Conservation (phyloP, 116 monocot genomes). For the Cymodocea nodosa region DNA sequence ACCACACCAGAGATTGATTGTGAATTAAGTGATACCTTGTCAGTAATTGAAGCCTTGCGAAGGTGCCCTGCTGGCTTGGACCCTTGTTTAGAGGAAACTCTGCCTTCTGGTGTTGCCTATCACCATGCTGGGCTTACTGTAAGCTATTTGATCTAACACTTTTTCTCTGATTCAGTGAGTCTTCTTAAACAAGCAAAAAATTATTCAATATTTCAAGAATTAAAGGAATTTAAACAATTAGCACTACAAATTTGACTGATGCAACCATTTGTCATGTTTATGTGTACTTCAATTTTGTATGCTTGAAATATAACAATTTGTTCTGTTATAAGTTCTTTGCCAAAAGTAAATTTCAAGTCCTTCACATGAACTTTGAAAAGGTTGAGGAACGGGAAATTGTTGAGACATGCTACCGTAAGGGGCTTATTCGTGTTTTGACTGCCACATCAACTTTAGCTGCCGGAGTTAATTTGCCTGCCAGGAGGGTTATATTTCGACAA, state of each 20-base stretch:
- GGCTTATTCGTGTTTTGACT: slow-evolving; percentile 85
- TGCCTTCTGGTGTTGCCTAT: slow-evolving; percentile 95
- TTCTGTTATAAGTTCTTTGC: neutral
- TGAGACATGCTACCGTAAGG: slow-evolving; percentile 90
- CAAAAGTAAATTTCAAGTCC: neutral
- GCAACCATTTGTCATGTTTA: neutral
- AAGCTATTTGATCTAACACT: slow-evolving; percentile 6
- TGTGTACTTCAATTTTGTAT: neutral
- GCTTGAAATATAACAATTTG: neutral
- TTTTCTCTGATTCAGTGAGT: neutral
- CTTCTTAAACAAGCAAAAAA: too few relatives aligned
- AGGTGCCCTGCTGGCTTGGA: slow-evolving; percentile 88
- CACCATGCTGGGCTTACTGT: slow-evolving; percentile 99
- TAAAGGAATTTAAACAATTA: neutral
- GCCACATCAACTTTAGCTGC: slow-evolving; percentile 99
- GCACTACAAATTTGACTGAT: neutral
- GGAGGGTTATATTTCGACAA: slow-evolving; percentile 96
- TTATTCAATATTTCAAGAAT: too few relatives aligned
- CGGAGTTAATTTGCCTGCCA: slow-evolving; percentile 97
- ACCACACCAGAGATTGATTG: slow-evolving; percentile 16
- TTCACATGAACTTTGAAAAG: slow-evolving; percentile 12
- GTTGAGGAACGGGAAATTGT: slow-evolving; percentile 98
- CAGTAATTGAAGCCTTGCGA: slow-evolving; percentile 71
- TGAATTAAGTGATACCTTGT: slow-evolving; percentile 44
- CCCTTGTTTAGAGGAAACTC: slow-evolving; percentile 75